phyloP scores from a whole-genome alignment of 345 rosid species.

The Fremontodendron californicum region DNA sequence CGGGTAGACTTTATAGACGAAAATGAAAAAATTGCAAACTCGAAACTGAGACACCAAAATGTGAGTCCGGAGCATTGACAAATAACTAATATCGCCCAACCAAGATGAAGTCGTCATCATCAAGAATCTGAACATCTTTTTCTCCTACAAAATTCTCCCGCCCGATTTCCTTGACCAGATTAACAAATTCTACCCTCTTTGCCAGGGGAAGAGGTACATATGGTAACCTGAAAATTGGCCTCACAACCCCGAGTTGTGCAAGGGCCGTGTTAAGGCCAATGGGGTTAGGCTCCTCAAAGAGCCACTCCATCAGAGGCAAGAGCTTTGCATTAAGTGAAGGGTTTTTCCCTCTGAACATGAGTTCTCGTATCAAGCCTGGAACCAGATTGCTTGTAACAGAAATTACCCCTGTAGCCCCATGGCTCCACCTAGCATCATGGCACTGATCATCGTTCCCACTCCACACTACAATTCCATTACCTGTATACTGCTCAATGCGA shows the following conservation, averaged over 20 bases:
- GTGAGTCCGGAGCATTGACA: background rate
- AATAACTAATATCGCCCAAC: constrained; percentile 52
- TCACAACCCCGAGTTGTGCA: constrained; percentile 77
- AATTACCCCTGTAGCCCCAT: constrained; percentile 68
- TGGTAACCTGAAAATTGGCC: constrained; percentile 79
- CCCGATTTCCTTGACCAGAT: constrained; percentile 62
- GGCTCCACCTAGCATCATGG: constrained; percentile 77
- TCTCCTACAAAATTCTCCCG: constrained; percentile 74
- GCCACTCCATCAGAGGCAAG: constrained; percentile 71
- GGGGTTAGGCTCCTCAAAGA: constrained; percentile 73
- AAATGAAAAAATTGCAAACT: background rate
- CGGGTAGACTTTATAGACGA: background rate
- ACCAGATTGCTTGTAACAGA: constrained; percentile 79
- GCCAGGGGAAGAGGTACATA: constrained; percentile 64
- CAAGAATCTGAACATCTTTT: constrained; percentile 64
- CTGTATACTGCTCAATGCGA: constrained; percentile 56
- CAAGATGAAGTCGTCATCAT: constrained; percentile 68
- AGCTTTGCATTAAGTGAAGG: constrained; percentile 54
- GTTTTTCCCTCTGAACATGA: constrained; percentile 63
- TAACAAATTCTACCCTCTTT: constrained; percentile 65
- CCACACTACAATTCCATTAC: constrained; percentile 74
- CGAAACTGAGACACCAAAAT: background rate
- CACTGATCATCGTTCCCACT: constrained; percentile 84
- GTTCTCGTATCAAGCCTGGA: constrained; percentile 58
- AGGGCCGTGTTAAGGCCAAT: constrained; percentile 81